phyloP scores from a whole-genome alignment of 371 early-diverging fungal species.

The Zychaea mexicana region DNA sequence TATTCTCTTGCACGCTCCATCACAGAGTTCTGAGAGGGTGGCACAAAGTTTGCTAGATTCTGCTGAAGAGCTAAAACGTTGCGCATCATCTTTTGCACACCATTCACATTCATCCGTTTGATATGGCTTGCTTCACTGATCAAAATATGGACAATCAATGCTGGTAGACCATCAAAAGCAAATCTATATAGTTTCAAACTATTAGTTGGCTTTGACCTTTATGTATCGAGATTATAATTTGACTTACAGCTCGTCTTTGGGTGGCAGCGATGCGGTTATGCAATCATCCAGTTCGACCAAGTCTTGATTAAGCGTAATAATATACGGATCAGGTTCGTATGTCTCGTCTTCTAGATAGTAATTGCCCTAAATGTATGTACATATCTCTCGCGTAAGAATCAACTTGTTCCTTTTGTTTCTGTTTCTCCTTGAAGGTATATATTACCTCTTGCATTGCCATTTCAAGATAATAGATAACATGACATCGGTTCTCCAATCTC shows the following conservation, averaged over 20 bases:
- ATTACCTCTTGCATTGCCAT: constrained; percentile 88
- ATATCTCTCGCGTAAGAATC: background rate
- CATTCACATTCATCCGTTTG: constrained; percentile 70
- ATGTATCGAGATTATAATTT: background rate
- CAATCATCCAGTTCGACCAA: constrained; percentile 77
- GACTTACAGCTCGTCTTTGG: constrained; percentile 61
- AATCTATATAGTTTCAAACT: constrained; percentile 45
- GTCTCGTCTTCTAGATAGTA: constrained; percentile 76
- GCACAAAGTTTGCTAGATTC: constrained; percentile 80
- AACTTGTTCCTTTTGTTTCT: background rate
- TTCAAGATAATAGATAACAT: constrained; percentile 87
- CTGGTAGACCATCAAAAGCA: constrained; percentile 82
- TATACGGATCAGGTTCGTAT: constrained; percentile 86
- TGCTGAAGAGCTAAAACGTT: constrained; percentile 87
- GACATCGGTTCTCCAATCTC: constrained; percentile 84
- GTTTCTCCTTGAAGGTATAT: background rate
- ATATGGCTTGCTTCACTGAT: constrained; percentile 75
- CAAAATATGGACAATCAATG: constrained; percentile 72
- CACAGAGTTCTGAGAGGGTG: constrained; percentile 62
- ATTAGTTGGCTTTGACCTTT: background rate
- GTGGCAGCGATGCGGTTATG: constrained; percentile 64
- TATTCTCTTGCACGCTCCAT: constrained; percentile 75
- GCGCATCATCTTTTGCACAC: constrained; percentile 79
- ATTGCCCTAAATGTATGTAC: constrained; percentile 50
- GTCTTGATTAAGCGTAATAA: constrained; percentile 79